These are phyloP conservation scores for Colletotrichum orchidophilum DNA, from an alignment of 2,329 filamentous ascomycete genomes.

Conservation along the genomic window DNA sequence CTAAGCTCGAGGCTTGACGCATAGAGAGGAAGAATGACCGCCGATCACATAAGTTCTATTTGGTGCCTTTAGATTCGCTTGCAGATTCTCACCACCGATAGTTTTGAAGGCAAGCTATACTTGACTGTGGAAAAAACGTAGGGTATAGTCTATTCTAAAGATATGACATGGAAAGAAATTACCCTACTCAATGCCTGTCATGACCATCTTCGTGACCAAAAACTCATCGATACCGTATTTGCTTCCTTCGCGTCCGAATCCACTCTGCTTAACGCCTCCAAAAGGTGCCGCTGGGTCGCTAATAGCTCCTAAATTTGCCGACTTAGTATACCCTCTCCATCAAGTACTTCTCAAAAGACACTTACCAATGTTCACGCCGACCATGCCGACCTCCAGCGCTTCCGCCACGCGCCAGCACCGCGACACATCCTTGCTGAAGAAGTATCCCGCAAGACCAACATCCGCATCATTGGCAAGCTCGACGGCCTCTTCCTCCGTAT, in stretches of 20 bases:
- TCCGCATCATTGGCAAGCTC: slow-evolving; percentile 59
- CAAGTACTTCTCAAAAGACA: slow-evolving; percentile 20
- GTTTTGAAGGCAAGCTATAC: neutral
- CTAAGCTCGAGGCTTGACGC: too few species aligned
- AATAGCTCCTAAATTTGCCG: slow-evolving; percentile 16
- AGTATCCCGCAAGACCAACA: slow-evolving; percentile 68
- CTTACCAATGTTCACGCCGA: slow-evolving; percentile 61
- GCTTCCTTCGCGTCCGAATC: slow-evolving; percentile 56
- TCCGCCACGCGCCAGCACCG: slow-evolving; percentile 58
- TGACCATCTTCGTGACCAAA: slow-evolving; percentile 34
- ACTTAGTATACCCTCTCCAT: neutral
- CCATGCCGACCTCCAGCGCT: slow-evolving; percentile 68
- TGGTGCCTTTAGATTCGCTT: neutral
- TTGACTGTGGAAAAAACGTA: neutral
- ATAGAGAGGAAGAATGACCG: too few species aligned
- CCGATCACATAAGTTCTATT: too few species aligned
- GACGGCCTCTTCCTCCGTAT: slow-evolving; percentile 53
- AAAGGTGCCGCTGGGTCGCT: slow-evolving; percentile 55
- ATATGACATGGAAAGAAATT: neutral
- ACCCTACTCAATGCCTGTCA: slow-evolving; percentile 29
- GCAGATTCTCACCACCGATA: neutral
- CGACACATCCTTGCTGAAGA: slow-evolving; percentile 69
- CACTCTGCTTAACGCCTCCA: slow-evolving; percentile 59
- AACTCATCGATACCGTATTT: slow-evolving; percentile 43
- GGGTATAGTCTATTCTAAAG: neutral